These are phyloP conservation scores for Hericium erinaceus DNA, from an alignment of 768 basidiomycete species.

Conservation along the genomic window DNA sequence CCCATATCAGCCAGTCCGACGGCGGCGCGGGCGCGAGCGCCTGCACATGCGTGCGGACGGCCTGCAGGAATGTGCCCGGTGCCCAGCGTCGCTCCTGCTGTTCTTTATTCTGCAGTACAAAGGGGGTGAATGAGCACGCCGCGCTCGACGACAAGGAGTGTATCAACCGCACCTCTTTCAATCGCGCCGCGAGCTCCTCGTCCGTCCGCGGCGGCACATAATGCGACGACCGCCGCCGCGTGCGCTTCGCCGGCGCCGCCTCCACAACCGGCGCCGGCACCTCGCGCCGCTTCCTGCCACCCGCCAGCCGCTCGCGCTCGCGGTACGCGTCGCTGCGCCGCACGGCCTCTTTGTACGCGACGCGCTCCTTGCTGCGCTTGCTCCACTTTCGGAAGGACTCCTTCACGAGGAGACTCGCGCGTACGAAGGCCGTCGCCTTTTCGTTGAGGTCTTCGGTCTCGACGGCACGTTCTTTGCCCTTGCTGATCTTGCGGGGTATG, in stretches of 20 bases:
- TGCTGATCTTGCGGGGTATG: constrained; percentile 3
- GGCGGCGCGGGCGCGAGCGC: constrained; percentile 16
- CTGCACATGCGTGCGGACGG: constrained; percentile 32
- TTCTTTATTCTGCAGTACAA: constrained; percentile 48
- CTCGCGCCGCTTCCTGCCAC: constrained; percentile 19
- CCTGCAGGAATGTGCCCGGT: constrained; percentile 55
- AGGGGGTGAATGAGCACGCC: not conserved
- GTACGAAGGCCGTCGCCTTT: not conserved
- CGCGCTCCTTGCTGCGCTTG: constrained; percentile 6
- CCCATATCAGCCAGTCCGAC: constrained; percentile 55
- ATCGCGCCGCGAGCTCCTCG: constrained; percentile 52
- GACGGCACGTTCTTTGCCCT: constrained; percentile 3
- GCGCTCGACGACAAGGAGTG: not conserved
- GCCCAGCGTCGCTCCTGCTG: constrained; percentile 71
- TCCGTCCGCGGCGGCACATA: constrained; percentile 51
- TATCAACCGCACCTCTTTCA: constrained; percentile 49
- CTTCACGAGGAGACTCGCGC: constrained; percentile 2
- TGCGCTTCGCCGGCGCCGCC: constrained; percentile 20
- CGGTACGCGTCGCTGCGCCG: constrained; percentile 53
- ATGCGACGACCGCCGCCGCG: constrained; percentile 30
- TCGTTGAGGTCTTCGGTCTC: constrained; percentile 3
- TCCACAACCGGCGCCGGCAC: constrained; percentile 14
- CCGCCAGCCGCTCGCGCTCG: constrained; percentile 32
- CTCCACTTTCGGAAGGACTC: constrained; percentile 6
- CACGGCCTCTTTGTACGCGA: constrained; percentile 36